These are phyloP conservation scores for Pythium utonaiense DNA, from an alignment of 352 stramenopile genomes.

Conservation along the genomic window DNA sequence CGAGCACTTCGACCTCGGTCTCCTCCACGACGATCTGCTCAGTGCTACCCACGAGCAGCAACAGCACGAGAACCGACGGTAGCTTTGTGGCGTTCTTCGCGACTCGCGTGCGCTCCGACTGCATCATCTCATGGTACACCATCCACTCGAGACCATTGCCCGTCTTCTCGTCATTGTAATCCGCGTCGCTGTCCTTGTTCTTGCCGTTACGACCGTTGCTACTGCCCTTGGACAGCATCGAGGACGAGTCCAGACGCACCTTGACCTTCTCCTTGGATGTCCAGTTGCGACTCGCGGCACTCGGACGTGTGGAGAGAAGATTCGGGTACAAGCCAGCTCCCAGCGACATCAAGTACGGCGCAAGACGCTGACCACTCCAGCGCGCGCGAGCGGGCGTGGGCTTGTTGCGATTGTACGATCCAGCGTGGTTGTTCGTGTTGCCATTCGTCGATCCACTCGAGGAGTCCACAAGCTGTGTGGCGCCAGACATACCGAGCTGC, in stretches of 20 bases:
- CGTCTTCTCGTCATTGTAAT: slow-evolving; percentile 28
- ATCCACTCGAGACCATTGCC: slow-evolving; percentile 52
- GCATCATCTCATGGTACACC: slow-evolving; percentile 85
- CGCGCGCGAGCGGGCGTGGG: not conserved
- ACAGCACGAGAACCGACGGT: slow-evolving; percentile 47
- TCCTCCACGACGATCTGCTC: slow-evolving; percentile 26
- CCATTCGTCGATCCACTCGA: slow-evolving; percentile 1
- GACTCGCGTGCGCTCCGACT: slow-evolving; percentile 58
- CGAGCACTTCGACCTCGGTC: slow-evolving; percentile 25
- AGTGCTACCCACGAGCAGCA: slow-evolving; percentile 58
- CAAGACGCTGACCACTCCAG: slow-evolving; percentile 30
- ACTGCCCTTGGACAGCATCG: slow-evolving; percentile 35
- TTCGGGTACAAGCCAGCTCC: slow-evolving; percentile 77
- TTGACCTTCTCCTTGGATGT: slow-evolving; percentile 83
- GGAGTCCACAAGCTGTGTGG: slow-evolving; percentile 38
- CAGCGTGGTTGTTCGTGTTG: slow-evolving; percentile 9
- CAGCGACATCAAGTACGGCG: slow-evolving; percentile 62
- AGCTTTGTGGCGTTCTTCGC: slow-evolving; percentile 74
- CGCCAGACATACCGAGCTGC: slow-evolving; percentile 39
- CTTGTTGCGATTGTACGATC: not conserved
- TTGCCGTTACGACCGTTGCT: slow-evolving; percentile 16
- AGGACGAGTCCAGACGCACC: slow-evolving; percentile 58
- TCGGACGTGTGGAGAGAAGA: slow-evolving; percentile 43
- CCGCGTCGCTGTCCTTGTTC: slow-evolving; percentile 17
- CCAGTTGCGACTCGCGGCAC: slow-evolving; percentile 51